Evolutionary conservation across 75 land plant genomes (phyloP).

Genomic region (Cupressus sempervirens): DNA sequence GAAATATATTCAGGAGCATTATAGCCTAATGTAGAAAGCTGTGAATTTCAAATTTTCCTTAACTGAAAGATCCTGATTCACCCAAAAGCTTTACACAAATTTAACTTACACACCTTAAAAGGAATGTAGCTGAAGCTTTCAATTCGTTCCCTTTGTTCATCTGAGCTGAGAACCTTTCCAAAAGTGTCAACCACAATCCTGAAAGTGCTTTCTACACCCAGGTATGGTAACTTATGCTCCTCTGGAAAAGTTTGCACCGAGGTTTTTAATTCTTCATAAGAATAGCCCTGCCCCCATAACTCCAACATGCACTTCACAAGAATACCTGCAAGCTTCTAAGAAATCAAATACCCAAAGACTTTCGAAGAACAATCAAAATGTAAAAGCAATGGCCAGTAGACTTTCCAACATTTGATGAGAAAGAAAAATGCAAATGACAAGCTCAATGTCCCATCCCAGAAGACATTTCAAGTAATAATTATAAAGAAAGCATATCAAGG

Average conservation of each 20-base stretch:
- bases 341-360: neutral
- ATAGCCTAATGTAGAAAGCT: neutral
- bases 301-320: conserved; percentile 86
- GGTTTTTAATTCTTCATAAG: conserved; percentile 61
- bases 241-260: conserved; percentile 54
- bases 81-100: neutral
- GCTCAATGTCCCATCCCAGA: neutral
- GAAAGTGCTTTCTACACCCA: conserved; percentile 61
- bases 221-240: conserved; percentile 70
- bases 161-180: conserved; percentile 68
- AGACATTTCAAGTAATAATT: neutral
- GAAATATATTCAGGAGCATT: neutral
- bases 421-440: neutral
- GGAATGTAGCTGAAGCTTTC: conserved; percentile 63
- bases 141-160: conserved; percentile 71
- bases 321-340: conserved; percentile 46
- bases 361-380: neutral
- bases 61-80: neutral
- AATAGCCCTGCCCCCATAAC: conserved; percentile 82
- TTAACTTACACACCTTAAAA: conserved; percentile 51
- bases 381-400: neutral
- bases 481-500: neutral
- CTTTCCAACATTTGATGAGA: neutral
- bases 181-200: conserved; percentile 72
- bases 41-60: neutral